phyloP scores from a whole-genome alignment of 352 stramenopile genomes.

The Aphanomyces euteiches region DNA sequence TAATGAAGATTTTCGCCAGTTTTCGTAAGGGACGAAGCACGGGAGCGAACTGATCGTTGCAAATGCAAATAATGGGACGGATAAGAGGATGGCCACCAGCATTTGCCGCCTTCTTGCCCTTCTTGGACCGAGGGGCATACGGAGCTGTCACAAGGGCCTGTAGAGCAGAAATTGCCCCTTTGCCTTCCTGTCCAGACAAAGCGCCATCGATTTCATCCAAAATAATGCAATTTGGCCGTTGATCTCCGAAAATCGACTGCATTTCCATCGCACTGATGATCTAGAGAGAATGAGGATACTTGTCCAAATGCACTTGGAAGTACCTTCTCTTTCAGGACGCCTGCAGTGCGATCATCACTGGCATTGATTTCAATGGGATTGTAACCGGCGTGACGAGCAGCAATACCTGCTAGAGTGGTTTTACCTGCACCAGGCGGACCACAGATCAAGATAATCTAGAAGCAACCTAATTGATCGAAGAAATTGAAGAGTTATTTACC shows the following conservation, averaged over 20 bases:
- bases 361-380: constrained; percentile 97
- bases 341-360: constrained; percentile 94
- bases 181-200: constrained; percentile 82
- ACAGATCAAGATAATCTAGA: constrained; percentile 92
- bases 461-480: constrained; percentile 5
- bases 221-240: constrained; percentile 96
- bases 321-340: constrained; percentile 89
- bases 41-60: constrained; percentile 97
- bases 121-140: constrained; percentile 44
- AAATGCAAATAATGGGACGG: constrained; percentile 97
- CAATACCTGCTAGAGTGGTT: constrained; percentile 96
- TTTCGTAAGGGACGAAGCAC: constrained; percentile 92
- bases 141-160: constrained; percentile 90
- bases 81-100: constrained; percentile 73
- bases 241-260: constrained; percentile 82
- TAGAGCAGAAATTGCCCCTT: constrained; percentile 86
- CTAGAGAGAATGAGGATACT: constrained; percentile 30
- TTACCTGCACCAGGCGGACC: constrained; percentile 93
- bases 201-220: constrained; percentile 98
- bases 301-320: neutral
- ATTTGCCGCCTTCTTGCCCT: constrained; percentile 31
- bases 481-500: constrained; percentile 2
- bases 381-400: constrained; percentile 95
- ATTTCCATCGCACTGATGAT: constrained; percentile 90
- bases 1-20: constrained; percentile 91